Evolutionary conservation across 129 eudicot genomes (phyloP), one percentile per base, ranked within the genome.

Genomic region (Logfia minima): DNA sequence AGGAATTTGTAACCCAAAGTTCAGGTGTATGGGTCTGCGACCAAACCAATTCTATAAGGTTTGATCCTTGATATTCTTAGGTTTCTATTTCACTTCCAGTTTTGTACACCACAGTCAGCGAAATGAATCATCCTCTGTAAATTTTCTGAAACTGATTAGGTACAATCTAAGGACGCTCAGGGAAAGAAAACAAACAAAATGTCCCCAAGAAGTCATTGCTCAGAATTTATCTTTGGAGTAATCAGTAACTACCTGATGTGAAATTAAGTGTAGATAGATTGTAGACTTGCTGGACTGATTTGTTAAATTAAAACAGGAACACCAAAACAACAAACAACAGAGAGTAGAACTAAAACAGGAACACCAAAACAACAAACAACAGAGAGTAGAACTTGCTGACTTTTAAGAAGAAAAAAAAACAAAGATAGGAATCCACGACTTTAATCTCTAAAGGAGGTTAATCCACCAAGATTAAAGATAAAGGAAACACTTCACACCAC

Each of bases 231-330:
- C 70, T 31, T 71, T 62, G 71, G 60, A 61, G 61, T 39, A 39
- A 16, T 79, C 78, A 37, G 64, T 34, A 71, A 68, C 41, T 51
- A 22, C 31, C 81, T 32, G 35, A 32, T 32, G 35, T 32, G 35
- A 32, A 32, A 32, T 4, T 32, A 32, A 32, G 35, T 32, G 35
- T 32, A 32, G 35, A 32, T 6, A 32, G 6, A 32, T 32, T 32
- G 35, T 32, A 32, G 35, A 32, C 35, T 32, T 32, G 35, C 5
- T 32, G 35, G 6, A 32, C 6, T 32, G 6, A 4, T 32, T 32
- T 31, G 4, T 3, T 32, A 32, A 32, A 32, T 32, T 32, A 32
- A 32, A 32, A 4, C 34, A 32, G 35, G 35, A 32, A 32, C 35
- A 32, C 35, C 35, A 32, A 4, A 32, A 32, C 0, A 23, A 23